A percentile compares a stretch with the other conserved stretches of the same genome.
phyloP scores from a whole-genome alignment of 129 eudicot species.

The sunflower (Helianthus annuus) region DNA sequence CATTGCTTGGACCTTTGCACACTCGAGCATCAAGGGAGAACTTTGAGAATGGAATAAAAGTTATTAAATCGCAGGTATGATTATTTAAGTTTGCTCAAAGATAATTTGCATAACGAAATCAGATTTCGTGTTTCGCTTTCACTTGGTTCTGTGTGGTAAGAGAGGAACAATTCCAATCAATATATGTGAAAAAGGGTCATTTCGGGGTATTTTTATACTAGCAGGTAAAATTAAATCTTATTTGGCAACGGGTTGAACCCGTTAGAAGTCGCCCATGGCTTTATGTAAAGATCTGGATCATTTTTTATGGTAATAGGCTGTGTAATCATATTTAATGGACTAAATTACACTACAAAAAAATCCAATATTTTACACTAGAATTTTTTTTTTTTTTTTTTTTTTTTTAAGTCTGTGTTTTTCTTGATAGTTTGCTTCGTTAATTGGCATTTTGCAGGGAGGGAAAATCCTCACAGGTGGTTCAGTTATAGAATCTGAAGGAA shows the following conservation, averaged over 20 bases:
- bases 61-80: conserved; percentile 77
- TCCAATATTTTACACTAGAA: too few species aligned
- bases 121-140: neutral
- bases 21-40: conserved; percentile 68
- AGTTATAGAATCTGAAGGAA: conserved; percentile 78
- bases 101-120: neutral
- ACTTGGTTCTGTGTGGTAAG: neutral
- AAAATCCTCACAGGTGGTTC: conserved; percentile 88
- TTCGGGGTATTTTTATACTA: neutral
- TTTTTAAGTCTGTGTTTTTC: too few species aligned
- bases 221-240: neutral
- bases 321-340: neutral
- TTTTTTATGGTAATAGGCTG: neutral
- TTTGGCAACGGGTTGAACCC: neutral
- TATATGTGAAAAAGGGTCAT: neutral
- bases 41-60: conserved; percentile 79
- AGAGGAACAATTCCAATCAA: neutral
- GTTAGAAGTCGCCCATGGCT: neutral
- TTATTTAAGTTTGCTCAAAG: neutral
- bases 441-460: conserved; percentile 65
- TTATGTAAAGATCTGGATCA: neutral
- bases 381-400: too few species aligned
- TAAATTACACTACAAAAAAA: too few species aligned
- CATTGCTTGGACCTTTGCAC: conserved; percentile 93
- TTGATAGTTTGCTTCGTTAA: too few species aligned